Evolutionary conservation across 2,329 filamentous ascomycete species (phyloP).

Genomic region (Cercospora zeina): DNA sequence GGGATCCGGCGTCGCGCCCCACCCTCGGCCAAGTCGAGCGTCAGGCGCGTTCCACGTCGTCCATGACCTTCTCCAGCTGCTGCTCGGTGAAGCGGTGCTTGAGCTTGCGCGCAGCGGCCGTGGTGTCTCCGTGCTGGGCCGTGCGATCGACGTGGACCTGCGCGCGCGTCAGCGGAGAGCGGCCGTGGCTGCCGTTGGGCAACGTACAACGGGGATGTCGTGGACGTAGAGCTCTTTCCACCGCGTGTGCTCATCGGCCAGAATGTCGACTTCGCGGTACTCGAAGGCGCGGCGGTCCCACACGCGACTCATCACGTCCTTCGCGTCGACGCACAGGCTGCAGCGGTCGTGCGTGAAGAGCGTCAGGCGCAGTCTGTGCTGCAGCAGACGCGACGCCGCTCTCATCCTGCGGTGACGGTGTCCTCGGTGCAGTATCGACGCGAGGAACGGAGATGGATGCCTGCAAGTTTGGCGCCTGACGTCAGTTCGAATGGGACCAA

Average conservation of each 20-base stretch:
- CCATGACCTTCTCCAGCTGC: constrained; percentile 69
- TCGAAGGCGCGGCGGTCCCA: constrained; percentile 67
- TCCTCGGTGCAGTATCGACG: too few relatives aligned
- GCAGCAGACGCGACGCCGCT: constrained; percentile 22
- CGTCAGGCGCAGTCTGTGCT: constrained; percentile 53
- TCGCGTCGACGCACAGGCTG: constrained; percentile 68
- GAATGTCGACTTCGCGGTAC: constrained; percentile 69
- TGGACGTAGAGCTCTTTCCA: constrained; percentile 79
- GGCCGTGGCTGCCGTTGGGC: neutral
- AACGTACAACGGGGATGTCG: constrained; percentile 72
- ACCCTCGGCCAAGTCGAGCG: neutral
- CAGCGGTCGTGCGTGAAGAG: constrained; percentile 73
- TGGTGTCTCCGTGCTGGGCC: constrained; percentile 54
- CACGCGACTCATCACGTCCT: constrained; percentile 66
- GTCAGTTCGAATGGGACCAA: neutral
- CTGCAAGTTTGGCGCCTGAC: too few relatives aligned
- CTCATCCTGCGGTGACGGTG: constrained; percentile 11
- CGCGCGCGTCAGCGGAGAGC: neutral
- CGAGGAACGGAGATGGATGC: too few relatives aligned
- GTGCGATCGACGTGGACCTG: constrained; percentile 64
- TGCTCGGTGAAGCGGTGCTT: constrained; percentile 75
- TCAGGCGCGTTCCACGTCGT: constrained; percentile 49
- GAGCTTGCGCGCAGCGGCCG: constrained; percentile 64
- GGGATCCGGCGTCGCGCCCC: neutral
- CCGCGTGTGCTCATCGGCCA: constrained; percentile 59